These are phyloP conservation scores for Cucumis cinereus DNA, from an alignment of 306 rosid species.

Conservation along the genomic window DNA sequence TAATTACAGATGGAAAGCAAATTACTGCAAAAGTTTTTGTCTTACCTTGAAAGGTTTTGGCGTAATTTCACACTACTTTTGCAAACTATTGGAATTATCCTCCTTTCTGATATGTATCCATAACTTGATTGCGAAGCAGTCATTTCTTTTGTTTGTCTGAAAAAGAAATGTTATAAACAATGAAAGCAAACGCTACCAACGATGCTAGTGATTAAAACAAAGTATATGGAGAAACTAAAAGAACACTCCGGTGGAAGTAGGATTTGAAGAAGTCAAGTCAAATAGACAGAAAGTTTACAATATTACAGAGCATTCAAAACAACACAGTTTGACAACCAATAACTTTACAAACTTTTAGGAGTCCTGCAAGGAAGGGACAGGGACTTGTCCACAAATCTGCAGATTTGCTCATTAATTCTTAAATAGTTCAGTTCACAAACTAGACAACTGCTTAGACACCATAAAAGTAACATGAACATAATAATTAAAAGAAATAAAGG, in stretches of 20 bases:
- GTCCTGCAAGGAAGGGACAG: constrained; percentile 21
- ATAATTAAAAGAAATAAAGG: not conserved
- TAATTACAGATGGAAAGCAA: not conserved
- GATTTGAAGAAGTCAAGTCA: not conserved
- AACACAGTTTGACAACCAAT: constrained; percentile 25
- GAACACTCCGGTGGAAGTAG: not conserved
- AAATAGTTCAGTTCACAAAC: constrained; percentile 16
- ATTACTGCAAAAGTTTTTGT: not conserved
- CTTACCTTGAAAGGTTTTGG: not conserved
- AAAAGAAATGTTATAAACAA: not conserved
- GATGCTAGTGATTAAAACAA: not conserved
- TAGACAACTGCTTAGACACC: constrained; percentile 18
- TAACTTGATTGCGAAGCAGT: not conserved
- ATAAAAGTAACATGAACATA: constrained; percentile 15
- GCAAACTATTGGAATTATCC: not conserved
- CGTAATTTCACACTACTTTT: not conserved
- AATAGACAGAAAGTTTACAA: not conserved
- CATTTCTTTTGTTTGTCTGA: not conserved
- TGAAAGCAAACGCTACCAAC: not conserved
- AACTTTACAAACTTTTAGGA: constrained; percentile 28
- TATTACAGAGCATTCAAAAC: constrained; percentile 17
- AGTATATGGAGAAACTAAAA: not conserved
- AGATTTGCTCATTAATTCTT: not conserved
- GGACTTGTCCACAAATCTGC: constrained; percentile 15
- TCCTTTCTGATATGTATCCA: not conserved